Base-by-base conservation (phyloP, 768 basidiomycete genomes). In the Rhizopogon vulgaris region DNA sequence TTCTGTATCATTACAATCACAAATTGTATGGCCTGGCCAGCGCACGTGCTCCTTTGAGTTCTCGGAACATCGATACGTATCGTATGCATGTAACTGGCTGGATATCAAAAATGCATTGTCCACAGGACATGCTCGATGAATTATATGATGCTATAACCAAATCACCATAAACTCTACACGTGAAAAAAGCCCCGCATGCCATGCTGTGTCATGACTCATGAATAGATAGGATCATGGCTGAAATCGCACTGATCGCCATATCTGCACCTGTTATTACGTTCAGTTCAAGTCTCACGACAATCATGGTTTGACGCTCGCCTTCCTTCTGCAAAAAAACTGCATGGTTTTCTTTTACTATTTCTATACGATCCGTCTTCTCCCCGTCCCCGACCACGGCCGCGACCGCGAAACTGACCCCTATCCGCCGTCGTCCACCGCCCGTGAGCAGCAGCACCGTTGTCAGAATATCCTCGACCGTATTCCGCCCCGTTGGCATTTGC, bases 271-370 rank as follows among this genome's bases (percentile, higher is more conserved):
- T 76, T 71, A 74, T 74, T 69, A 71, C 71, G 65, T 30, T 42
- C 63, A 78, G 75, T 56, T 65, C 57, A 52, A 59, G 52, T 54
- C 56, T 57, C 63, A 56, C 63, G 57, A 63, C 50, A 45, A 52
- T 5, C 56, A 67, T 69, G 69, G 22, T 76, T 75, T 65, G 68
- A 77, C 80, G 85, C 89, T 90, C 83, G 86, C 89, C 88, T 90
- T 88, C 88, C 89, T 81, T 83, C 79, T 74, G 81, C 80, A 80
- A 83, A 90, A 77, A 90, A 91, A 79, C 77, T 85, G 86, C 89
- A 91, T 73, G 85, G 84, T 83, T 80, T 83, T 83, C 84, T 82
- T 83, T 83, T 89, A 80, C 74, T 87, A 71, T 78, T 78, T 84
- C 78, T 86, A 85, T 76, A 80, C 58, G 79, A 82, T 54, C 77